Evolutionary conservation across 192 early-diverging fungal genomes (phyloP).

Genomic region (Coemansia sp.): DNA sequence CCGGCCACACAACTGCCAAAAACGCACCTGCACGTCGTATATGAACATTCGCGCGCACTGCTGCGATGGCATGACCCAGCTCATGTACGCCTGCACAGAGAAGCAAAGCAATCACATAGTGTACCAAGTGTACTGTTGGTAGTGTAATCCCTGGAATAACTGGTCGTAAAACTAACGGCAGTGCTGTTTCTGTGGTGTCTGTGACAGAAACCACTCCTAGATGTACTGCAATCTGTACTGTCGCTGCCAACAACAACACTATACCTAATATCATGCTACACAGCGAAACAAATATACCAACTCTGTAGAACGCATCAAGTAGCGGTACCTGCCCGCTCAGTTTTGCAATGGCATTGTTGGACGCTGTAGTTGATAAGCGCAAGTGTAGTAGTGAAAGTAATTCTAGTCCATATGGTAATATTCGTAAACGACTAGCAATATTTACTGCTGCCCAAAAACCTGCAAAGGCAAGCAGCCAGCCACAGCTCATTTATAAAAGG

Average conservation of each 20-base stretch:
- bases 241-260: constrained; percentile 11
- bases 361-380: constrained; percentile 14
- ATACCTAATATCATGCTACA: constrained; percentile 26
- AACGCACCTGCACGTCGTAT: constrained; percentile 30
- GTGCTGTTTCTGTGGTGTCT: neutral
- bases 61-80: constrained; percentile 43
- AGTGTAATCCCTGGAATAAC: constrained; percentile 46
- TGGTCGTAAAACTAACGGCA: constrained; percentile 18
- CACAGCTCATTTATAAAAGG: neutral
- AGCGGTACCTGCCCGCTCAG: neutral
- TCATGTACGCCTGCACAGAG: constrained; percentile 33
- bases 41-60: constrained; percentile 12
- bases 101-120: constrained; percentile 30
- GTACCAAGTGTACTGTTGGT: constrained; percentile 32
- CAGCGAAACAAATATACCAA: constrained; percentile 8
- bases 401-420: constrained; percentile 4
- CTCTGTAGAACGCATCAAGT: constrained; percentile 18
- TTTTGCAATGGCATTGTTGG: constrained; percentile 7
- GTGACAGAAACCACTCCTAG: neutral
- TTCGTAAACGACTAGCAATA: neutral
- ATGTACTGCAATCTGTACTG: constrained; percentile 21
- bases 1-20: constrained; percentile 37
- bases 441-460: neutral
- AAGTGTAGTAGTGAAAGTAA: constrained; percentile 43
- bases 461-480: neutral